phyloP scores from a whole-genome alignment of 805 yeast genomes.

The Saccharomyces paradoxus region DNA sequence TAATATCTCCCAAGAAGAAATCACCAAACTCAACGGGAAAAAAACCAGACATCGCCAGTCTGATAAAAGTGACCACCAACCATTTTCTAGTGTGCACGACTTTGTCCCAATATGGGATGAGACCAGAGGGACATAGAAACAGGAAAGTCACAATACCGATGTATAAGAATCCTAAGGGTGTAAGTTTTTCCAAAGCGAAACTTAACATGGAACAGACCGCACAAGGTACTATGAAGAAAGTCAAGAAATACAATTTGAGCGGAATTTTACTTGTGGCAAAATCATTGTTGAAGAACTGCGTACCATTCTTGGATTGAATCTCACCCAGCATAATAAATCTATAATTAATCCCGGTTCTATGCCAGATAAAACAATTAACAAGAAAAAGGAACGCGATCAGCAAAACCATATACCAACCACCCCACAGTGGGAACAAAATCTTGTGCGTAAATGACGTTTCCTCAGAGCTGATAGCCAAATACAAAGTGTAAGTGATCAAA shows the following conservation, averaged over 20 bases:
- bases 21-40: conserved; percentile 95
- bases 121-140: conserved; percentile 51
- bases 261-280: conserved; percentile 31
- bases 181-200: conserved; percentile 58
- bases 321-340: conserved; percentile 75
- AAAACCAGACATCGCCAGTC: conserved; percentile 72
- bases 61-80: conserved; percentile 62
- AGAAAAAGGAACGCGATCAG: conserved; percentile 59
- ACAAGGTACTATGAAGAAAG: conserved; percentile 47
- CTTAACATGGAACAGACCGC: conserved; percentile 69
- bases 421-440: conserved; percentile 80
- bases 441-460: conserved; percentile 37
- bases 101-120: conserved; percentile 28
- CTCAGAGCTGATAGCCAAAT: conserved; percentile 40
- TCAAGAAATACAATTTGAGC: conserved; percentile 51
- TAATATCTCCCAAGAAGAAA: conserved; percentile 85
- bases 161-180: conserved; percentile 75
- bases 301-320: conserved; percentile 56
- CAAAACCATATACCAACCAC: conserved; percentile 66
- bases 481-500: conserved; percentile 51
- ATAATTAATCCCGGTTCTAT: conserved; percentile 69
- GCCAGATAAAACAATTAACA: conserved; percentile 66
- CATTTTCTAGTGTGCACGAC: conserved; percentile 60
- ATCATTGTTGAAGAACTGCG: conserved; percentile 30
- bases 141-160: conserved; percentile 33